Base-by-base conservation (phyloP, 2,329 filamentous ascomycete genomes). In the Aureobasidium sp. region DNA sequence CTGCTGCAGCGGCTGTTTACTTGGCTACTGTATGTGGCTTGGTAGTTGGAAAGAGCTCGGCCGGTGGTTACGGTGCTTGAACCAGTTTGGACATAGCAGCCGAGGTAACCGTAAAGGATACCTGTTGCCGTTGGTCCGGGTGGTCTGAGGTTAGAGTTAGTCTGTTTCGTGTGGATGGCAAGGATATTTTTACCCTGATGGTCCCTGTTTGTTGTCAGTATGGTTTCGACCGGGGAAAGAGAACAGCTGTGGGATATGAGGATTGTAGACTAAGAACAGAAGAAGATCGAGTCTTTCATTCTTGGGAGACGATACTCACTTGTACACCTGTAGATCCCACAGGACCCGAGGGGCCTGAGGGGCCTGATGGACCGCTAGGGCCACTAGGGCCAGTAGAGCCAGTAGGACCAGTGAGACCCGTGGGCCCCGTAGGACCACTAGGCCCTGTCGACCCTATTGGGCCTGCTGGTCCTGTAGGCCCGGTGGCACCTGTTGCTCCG, bases 41-140 rank as follows among this genome's bases (percentile, higher is more conserved):
- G 65, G 55, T 63, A 71, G 17, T 41, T 57, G 7, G 65, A 29
- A 13, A 70, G 63, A 1, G 69, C 70, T 9, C 67, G 62, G 10
- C 70, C 70, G 17, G 66, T 66, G 10, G 64, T 66, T 1, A 59
- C 55, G 7, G 63, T 63, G 39, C 60, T 57, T 12, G 61, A 63
- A 5, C 68, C 69, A 4, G 67, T 69, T 29, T 71, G 70, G 0
- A 70, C 66, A 29, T 69, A 72, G 63, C 70, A 72, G 53, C 70
- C 69, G 15, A 70, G 57, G 41, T 71, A 72, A 39, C 64, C 66
- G 62, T 66, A 71, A 13, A 64, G 53, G 8, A 59, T 63, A 5
- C 51, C 56, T 7, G 65, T 48, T 8, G 59, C 65, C 7, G 62
- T 46, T 9, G 67, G 59, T 1, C 66, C 62, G 7, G 56, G 9